These are phyloP conservation scores for Fusarium pseudocircinatum DNA, from an alignment of 2,329 filamentous ascomycete genomes.

Conservation along the genomic window DNA sequence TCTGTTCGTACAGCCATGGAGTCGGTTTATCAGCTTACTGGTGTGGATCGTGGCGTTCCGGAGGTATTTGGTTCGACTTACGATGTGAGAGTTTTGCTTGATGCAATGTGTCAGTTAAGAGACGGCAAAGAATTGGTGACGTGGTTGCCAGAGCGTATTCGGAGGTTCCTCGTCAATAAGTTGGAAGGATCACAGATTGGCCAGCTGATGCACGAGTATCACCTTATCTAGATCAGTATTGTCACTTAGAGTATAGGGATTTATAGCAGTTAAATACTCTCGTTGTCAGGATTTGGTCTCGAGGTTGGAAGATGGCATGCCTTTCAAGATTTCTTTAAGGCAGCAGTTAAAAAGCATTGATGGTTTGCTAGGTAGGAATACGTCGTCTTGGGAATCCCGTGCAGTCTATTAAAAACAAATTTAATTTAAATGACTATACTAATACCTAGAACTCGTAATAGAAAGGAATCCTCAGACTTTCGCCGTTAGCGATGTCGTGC, in stretches of 20 bases:
- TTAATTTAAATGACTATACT: not conserved
- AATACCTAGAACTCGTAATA: not conserved
- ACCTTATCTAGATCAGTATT: not conserved
- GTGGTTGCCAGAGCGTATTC: not conserved
- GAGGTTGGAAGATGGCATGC: not conserved
- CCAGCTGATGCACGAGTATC: not conserved
- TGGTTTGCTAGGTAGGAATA: not conserved
- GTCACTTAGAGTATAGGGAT: not conserved
- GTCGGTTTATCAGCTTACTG: not conserved
- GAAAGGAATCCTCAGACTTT: not conserved
- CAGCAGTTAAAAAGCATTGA: not conserved
- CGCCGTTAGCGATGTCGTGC: not conserved
- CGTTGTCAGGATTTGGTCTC: not conserved
- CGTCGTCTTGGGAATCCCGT: not conserved
- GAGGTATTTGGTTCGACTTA: conserved; percentile 2
- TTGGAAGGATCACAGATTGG: not conserved
- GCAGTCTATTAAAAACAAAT: not conserved
- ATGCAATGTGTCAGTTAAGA: not conserved
- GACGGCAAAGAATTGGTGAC: not conserved
- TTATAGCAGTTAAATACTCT: not conserved
- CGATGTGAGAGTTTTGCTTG: not conserved
- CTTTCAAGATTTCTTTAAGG: not conserved
- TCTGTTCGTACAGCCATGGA: not conserved
- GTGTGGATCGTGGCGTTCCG: not conserved
- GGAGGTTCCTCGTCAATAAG: not conserved